Evolutionary conservation across 768 basidiomycete genomes (phyloP).

Genomic region (Leccinum subtestaceum): DNA sequence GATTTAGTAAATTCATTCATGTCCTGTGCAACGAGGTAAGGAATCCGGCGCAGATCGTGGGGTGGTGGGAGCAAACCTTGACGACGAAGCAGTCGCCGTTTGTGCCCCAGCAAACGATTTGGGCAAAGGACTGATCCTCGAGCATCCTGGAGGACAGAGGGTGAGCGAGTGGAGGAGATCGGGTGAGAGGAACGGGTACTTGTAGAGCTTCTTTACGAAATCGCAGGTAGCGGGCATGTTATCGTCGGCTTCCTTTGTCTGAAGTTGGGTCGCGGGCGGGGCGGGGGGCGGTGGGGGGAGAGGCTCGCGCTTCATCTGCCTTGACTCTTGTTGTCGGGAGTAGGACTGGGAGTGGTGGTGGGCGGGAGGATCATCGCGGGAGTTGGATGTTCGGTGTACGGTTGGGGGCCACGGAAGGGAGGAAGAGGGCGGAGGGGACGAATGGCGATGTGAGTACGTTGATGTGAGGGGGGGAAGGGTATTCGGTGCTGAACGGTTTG

Average conservation of each 20-base stretch:
- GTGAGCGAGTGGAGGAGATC: background rate
- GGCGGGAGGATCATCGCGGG: constrained; percentile 40
- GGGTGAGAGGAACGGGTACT: constrained; percentile 45
- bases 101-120: constrained; percentile 81
- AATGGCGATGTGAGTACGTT: constrained; percentile 26
- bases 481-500: constrained; percentile 36
- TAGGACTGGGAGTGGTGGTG: constrained; percentile 19
- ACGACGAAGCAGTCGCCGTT: constrained; percentile 89
- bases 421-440: constrained; percentile 27
- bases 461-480: constrained; percentile 40
- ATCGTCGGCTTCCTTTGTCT: constrained; percentile 52
- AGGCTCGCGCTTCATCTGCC: constrained; percentile 32
- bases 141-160: constrained; percentile 65
- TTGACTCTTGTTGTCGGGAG: constrained; percentile 19
- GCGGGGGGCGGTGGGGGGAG: constrained; percentile 25
- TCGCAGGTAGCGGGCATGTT: constrained; percentile 85
- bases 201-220: constrained; percentile 94
- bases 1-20: constrained; percentile 96
- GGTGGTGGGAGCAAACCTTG: constrained; percentile 43
- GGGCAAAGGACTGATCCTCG: constrained; percentile 68
- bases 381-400: constrained; percentile 39
- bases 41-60: constrained; percentile 4
- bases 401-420: constrained; percentile 24
- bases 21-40: constrained; percentile 45
- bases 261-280: constrained; percentile 18